Base-by-base conservation (phyloP, 2,329 filamentous ascomycete genomes). In the Harringtonia aguacate region DNA sequence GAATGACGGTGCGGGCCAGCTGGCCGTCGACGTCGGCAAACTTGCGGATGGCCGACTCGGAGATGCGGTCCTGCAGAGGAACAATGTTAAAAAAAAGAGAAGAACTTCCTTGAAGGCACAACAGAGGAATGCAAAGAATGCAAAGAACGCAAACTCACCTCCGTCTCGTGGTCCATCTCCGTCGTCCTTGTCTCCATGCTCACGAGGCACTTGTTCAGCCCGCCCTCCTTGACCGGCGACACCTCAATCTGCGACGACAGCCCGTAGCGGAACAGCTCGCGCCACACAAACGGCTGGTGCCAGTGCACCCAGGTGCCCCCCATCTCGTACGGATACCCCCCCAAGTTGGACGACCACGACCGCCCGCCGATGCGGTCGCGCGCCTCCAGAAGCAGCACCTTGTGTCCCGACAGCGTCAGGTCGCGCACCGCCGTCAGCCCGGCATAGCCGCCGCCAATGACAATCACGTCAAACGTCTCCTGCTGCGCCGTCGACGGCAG, bases 361-460 rank as follows among this genome's bases (percentile, higher is more conserved):
- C 73, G 61, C 4, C 76, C 76, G 8, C 75, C 75, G 42, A 79
- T 60, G 36, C 74, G 61, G 54, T 74, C 58, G 41, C 75, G 61
- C 1, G 68, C 75, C 56, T 79, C 75, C 13, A 78, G 58, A 17
- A 79, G 71, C 0, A 72, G 74, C 10, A 79, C 73, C 36, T 68
- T 61, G 47, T 68, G 68, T 4, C 73, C 73, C 50, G 69, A 63
- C 43, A 69, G 62, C 3, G 76, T 55, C 13, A 79, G 57, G 1
- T 77, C 56, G 46, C 76, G 72, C 24, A 75, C 74, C 51, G 71
- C 75, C 47, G 73, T 63, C 37, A 79, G 60, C 1, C 75, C 75
- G 14, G 73, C 66, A 29, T 77, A 63, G 7, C 76, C 75, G 21
- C 73, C 74, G 14, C 75, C 75, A 4, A 79, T 62, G 33, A 79